Base-by-base conservation (phyloP, 225 moss, liverwort and hornwort species). In the Antitrichia curtipendula region DNA sequence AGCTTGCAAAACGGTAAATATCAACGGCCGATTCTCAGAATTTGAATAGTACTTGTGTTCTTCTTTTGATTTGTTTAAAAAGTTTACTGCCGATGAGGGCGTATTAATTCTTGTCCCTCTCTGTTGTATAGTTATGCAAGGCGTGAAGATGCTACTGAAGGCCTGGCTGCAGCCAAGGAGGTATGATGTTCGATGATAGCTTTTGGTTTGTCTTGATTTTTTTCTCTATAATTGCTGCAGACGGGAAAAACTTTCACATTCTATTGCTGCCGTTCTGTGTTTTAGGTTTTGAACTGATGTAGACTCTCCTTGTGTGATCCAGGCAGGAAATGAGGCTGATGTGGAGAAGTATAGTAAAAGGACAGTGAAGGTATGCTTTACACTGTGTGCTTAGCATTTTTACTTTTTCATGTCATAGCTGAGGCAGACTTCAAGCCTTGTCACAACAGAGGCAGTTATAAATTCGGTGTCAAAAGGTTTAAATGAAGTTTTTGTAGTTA, bases 281-380 rank as follows among this genome's bases (percentile, higher is more conserved):
- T 84, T 53, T 47, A 28, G 63, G 56, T 58, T 31, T 88, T 80
- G 74, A 84, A 47, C 66, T 84, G 74, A 88, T 90, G 29, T 80
- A 61, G 83, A 60, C 78, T 41, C 77, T 64, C 64, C 25, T 59
- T 78, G 68, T 80, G 62, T 90, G 85, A 82, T 53, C 53, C 85
- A 91, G 89, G 91, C 91, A 88, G 97, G 94, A 90, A 92, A 91
- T 91, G 92, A 92, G 88, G 99, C 93, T 89, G 99, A 96, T 78
- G 93, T 99, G 66, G 99, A 99, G 87, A 97, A 91, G 69, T 97
- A 95, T 57, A 99, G 99, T 87, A 99, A 99, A 81, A 92, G 99
- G 86, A 99, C 99, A 38, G 99, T 99, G 87, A 99, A 97, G 97
- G 88, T 88, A 79, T 61, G 50, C 32, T 40, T 75, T 25, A 60